A percentile compares a stretch with the other conserved stretches of the same genome.
These are phyloP conservation scores for Aspergillus conjunctus DNA, from an alignment of 495 filamentous ascomycete genomes.

Conservation along the genomic window DNA sequence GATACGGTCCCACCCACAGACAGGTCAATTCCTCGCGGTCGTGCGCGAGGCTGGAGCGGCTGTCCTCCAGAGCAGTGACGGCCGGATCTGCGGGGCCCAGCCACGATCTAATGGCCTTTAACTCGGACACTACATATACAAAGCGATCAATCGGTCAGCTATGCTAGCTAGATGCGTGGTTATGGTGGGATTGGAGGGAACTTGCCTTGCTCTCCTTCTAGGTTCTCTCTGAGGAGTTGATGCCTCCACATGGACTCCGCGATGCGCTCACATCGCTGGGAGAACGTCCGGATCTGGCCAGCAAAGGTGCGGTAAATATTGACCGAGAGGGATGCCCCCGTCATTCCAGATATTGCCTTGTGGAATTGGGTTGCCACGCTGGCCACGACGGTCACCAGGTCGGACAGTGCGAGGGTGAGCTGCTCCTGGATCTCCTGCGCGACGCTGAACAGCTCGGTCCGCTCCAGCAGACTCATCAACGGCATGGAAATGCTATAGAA, in stretches of 20 bases:
- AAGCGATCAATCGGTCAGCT: background rate
- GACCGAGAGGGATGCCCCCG: slow-evolving; percentile 31
- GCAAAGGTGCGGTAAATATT: slow-evolving; percentile 40
- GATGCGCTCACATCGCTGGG: slow-evolving; percentile 35
- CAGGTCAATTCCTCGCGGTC: slow-evolving; percentile 46
- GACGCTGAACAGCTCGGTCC: slow-evolving; percentile 39
- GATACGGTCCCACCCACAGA: slow-evolving; percentile 38
- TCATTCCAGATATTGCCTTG: slow-evolving; percentile 29
- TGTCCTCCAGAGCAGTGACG: slow-evolving; percentile 30
- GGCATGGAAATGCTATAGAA: slow-evolving; percentile 40
- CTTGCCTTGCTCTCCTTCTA: slow-evolving; percentile 28
- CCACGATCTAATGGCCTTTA: slow-evolving; percentile 28
- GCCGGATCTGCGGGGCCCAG: slow-evolving; percentile 26
- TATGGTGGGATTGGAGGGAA: too few relatives aligned
- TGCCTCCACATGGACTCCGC: slow-evolving; percentile 42
- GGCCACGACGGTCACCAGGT: slow-evolving; percentile 39
- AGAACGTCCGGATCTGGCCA: slow-evolving; percentile 35
- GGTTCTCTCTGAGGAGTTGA: slow-evolving; percentile 31
- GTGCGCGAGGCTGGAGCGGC: slow-evolving; percentile 41
- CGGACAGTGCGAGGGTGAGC: slow-evolving; percentile 38
- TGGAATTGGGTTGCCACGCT: slow-evolving; percentile 40
- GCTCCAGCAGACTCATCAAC: slow-evolving; percentile 41
- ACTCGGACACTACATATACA: slow-evolving; percentile 28
- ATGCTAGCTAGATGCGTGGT: background rate
- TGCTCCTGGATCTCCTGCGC: slow-evolving; percentile 43